phyloP scores from a whole-genome alignment of 1,284 basidiomycete species.

The Ceratobasidium sp. region DNA sequence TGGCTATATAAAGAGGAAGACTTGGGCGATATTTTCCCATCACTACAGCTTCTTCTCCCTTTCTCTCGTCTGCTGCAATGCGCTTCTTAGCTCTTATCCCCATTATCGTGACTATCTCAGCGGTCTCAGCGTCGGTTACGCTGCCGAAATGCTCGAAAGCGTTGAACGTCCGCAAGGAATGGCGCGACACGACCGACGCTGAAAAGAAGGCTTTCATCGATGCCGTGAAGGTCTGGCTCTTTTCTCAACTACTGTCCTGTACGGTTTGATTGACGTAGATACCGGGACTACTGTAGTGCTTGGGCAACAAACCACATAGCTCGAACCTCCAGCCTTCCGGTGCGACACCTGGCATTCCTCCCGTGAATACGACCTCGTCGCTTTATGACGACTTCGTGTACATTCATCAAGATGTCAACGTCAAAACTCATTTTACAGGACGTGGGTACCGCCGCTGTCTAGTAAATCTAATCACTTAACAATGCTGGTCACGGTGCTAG shows the following conservation, averaged over 20 bases:
- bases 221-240: slow-evolving; percentile 42
- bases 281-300: slow-evolving; percentile 24
- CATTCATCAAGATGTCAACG: slow-evolving; percentile 43
- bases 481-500: slow-evolving; percentile 2
- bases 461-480: neutral
- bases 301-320: slow-evolving; percentile 30
- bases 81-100: no score
- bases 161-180: slow-evolving; percentile 19
- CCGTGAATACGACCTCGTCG: slow-evolving; percentile 14
- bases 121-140: no score
- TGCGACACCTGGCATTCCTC: slow-evolving; percentile 32
- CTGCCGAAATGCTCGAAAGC: no score
- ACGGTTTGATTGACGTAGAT: neutral
- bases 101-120: no score
- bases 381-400: slow-evolving; percentile 48
- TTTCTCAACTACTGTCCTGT: neutral
- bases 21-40: no score
- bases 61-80: no score
- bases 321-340: slow-evolving; percentile 19
- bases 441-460: neutral
- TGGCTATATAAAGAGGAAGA: no score
- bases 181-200: slow-evolving; percentile 5
- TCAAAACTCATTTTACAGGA: slow-evolving; percentile 33
- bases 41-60: no score
- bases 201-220: slow-evolving; percentile 41